These are phyloP conservation scores for Trichoderma semiorbis DNA, from an alignment of 2,329 filamentous ascomycete species.

Conservation along the genomic window DNA sequence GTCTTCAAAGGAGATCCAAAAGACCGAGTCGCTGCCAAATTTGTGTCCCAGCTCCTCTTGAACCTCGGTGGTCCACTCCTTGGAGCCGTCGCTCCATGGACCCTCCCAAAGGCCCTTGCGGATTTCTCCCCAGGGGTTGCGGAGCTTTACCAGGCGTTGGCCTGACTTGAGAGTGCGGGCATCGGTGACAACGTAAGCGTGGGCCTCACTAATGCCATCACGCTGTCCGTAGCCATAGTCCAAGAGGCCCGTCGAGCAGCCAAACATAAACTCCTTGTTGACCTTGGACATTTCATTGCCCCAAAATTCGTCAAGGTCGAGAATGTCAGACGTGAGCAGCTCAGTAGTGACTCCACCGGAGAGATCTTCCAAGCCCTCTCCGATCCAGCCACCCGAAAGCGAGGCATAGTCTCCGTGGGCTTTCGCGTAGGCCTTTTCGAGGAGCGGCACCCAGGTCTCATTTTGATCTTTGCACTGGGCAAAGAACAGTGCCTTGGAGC, in stretches of 20 bases:
- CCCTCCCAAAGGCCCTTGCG: conserved; percentile 59
- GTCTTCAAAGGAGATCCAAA: conserved; percentile 62
- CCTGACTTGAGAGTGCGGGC: conserved; percentile 51
- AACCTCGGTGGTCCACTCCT: conserved; percentile 58
- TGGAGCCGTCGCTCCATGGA: conserved; percentile 57
- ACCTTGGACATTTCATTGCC: conserved; percentile 74
- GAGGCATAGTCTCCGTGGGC: conserved; percentile 74
- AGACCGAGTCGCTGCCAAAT: conserved; percentile 60
- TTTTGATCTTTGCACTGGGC: conserved; percentile 71
- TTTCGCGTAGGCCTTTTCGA: conserved; percentile 83
- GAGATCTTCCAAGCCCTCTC: conserved; percentile 56
- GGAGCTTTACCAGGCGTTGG: conserved; percentile 54
- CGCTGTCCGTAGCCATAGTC: conserved; percentile 60
- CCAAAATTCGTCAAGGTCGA: conserved; percentile 82
- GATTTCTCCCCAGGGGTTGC: conserved; percentile 59
- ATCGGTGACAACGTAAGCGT: conserved; percentile 60
- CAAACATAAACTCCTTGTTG: conserved; percentile 75
- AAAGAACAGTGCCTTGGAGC: conserved; percentile 75
- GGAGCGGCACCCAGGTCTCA: conserved; percentile 76
- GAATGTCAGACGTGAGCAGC: conserved; percentile 65
- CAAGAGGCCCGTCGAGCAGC: conserved; percentile 63
- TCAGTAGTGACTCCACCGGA: conserved; percentile 69
- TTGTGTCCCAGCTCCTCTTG: conserved; percentile 56
- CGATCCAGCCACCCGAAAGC: conserved; percentile 68
- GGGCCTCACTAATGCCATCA: conserved; percentile 55